Base-by-base conservation (phyloP, 768 basidiomycete genomes). In the Boletus barrowsii region DNA sequence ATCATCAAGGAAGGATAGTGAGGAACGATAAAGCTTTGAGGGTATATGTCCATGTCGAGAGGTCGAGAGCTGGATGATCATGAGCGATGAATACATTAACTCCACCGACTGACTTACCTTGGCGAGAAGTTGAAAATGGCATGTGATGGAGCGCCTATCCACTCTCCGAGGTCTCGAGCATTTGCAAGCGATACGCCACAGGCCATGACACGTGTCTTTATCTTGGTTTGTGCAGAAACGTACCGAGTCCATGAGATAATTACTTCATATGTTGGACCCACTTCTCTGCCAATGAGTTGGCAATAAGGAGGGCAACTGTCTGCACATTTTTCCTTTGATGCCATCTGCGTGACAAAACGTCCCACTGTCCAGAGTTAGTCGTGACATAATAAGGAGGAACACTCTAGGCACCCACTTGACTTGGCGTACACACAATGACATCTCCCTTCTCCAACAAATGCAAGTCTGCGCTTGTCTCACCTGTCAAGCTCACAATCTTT, bases 111-210 rank as follows among this genome's bases (percentile, higher is more conserved):
- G 3, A 57, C 76, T 47, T 67, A 90, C 86, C 90, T 89, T 0
- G 95, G 94, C 0, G 94, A 88, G 72, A 99, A 97, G 75, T 98
- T 99, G 85, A 98, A 99, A 61, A 97, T 90, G 3, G 90, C 90
- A 66, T 97, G 94, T 3, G 89, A 86, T 1, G 88, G 88, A 0
- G 89, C 93, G 33, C 94, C 96, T 72, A 99, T 92, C 97, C 97
- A 99, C 65, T 98, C 94, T 24, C 95, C 94, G 0, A 99, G 77
- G 68, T 98, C 97, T 17, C 92, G 82, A 2, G 96, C 96, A 63
- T 98, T 98, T n/a, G 97, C 92, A 15, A 99, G 79, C 2, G 96
- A 97, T 2, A 97, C 95, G 56, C 92, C 88, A 62, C 93, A 94
- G 0, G 93, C 95, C 40, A 99, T 92, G 53, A 98, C 89, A 33